Evolutionary conservation across 2,329 filamentous ascomycete genomes (phyloP), one percentile per base, ranked within the genome.

Genomic region (Nigrospora osmanthi): DNA sequence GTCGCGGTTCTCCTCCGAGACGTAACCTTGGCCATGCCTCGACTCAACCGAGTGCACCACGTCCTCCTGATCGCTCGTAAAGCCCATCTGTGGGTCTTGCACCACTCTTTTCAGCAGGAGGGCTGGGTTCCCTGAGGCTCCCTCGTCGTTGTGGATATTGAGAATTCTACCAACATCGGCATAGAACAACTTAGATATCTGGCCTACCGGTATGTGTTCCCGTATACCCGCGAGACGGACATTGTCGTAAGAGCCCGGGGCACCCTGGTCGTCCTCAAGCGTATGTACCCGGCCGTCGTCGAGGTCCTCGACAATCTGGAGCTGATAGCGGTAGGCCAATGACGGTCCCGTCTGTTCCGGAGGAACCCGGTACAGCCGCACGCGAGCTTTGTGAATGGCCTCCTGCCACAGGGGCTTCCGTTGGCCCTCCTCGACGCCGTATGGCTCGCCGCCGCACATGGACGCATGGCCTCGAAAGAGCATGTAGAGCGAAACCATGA

Each of bases 401-500:
- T 98, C 91, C 60, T 97, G 93, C 93, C 93, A 97, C 1, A 90
- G 85, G 0, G 89, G 73, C 52, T 72, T 77, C 71, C 67, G 82
- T 65, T 67, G 85, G 60, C 52, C 82, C 54, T 55, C 78, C 66
- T 63, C 67, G 10, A 72, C 38, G 0, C 70, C 71, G 39, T 73
- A 73, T 0, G 65, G 62, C 33, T 61, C 59, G 1, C 61, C 80
- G 64, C 65, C 80, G 65, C 54, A 51, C 13, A 72, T 68, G 10
- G 70, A 69, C 4, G 83, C 71, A 62, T 97, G 89, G 2, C 89
- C 86, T 2, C 83, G 75, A 57, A 97, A 98, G 1, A 97, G 76
- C 89, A 97, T 96, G 64, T 97, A 98, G 53, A 97, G 69, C 0
- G 90, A 95, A 9, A 97, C 64, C 0, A 80, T 85, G 57, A 96